Evolutionary conservation across 2,329 filamentous ascomycete species (phyloP).

Genomic region (Penicillium sp.): DNA sequence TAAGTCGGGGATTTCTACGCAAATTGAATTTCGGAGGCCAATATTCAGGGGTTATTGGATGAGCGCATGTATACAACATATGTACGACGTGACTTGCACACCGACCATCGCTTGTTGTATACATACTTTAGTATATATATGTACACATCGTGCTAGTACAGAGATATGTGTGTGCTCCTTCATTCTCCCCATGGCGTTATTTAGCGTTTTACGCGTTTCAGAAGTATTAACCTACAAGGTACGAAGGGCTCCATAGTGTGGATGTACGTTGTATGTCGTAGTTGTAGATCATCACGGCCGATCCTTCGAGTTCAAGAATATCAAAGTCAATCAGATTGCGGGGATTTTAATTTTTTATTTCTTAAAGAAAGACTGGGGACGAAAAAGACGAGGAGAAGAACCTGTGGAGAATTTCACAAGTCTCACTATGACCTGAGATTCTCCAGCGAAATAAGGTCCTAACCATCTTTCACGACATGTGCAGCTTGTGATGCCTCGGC

Average conservation of each 20-base stretch:
- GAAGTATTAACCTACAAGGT: background rate
- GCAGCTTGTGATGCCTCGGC: constrained; percentile 22
- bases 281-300: background rate
- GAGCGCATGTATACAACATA: no score
- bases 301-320: background rate
- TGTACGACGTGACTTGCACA: no score
- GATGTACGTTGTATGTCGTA: no score
- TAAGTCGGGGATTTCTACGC: background rate
- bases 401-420: background rate
- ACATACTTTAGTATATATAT: no score
- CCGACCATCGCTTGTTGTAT: no score
- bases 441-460: background rate
- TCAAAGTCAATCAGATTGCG: constrained; percentile 1
- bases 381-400: background rate
- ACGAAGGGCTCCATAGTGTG: background rate
- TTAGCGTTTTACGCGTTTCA: background rate
- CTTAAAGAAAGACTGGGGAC: background rate
- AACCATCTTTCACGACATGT: no score
- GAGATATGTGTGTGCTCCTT: background rate
- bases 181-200: background rate
- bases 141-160: no score
- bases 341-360: background rate
- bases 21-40: no score
- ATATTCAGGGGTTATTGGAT: no score
- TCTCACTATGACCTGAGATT: background rate